A percentile compares a stretch with the other conserved stretches of the same genome.
phyloP scores from a whole-genome alignment of 129 eudicot genomes.

The Flaveria brownii region DNA sequence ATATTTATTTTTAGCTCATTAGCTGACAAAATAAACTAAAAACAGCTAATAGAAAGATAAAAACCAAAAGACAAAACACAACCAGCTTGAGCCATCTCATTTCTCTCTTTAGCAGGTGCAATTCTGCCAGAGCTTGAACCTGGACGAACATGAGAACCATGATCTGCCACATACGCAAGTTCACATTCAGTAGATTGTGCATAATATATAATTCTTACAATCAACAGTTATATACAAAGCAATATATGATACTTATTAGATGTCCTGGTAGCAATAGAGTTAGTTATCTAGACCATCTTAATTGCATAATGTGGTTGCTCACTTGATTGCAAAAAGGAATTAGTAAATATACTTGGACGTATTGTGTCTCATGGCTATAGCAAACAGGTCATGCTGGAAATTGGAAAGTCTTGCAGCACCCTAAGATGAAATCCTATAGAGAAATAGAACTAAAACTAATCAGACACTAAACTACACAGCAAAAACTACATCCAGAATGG shows the following conservation, averaged over 20 bases:
- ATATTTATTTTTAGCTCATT: background rate
- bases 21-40: background rate
- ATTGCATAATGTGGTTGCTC: background rate
- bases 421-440: background rate
- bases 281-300: background rate
- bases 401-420: background rate
- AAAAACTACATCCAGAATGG: background rate
- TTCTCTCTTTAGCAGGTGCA: constrained; percentile 36
- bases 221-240: background rate
- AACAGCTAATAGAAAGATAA: background rate
- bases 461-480: background rate
- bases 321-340: background rate
- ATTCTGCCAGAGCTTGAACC: constrained; percentile 67
- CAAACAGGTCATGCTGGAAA: background rate
- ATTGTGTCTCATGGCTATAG: constrained; percentile 2
- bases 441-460: background rate
- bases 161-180: constrained; percentile 46
- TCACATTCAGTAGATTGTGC: constrained; percentile 21
- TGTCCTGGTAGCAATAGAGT: constrained; percentile 7
- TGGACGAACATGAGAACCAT: constrained; percentile 56
- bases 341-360: background rate
- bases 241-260: background rate
- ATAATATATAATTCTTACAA: constrained; percentile 10
- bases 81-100: constrained; percentile 50
- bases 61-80: constrained; percentile 22